Conservation (phyloP, 78 protist species). For the Polysphondylium violaceum region DNA sequence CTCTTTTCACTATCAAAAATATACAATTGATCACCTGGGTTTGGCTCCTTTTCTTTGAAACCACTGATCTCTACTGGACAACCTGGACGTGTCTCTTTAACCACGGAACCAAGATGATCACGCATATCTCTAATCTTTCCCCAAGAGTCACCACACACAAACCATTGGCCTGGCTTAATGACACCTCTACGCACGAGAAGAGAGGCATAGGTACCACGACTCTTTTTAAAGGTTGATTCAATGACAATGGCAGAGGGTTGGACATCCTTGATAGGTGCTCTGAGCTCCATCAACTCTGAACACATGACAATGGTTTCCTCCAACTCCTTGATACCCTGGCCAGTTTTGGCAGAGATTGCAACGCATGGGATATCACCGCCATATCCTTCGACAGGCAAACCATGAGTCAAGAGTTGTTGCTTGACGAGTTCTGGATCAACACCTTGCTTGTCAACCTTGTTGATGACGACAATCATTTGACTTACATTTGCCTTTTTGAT, state of each 20-base stretch:
- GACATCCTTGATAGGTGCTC: slow-evolving; percentile 19
- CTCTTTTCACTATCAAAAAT: slow-evolving; percentile 31
- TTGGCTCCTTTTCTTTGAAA: slow-evolving; percentile 23
- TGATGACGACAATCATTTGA: slow-evolving; percentile 94
- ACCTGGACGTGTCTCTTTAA: slow-evolving; percentile 50
- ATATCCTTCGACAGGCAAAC: slow-evolving; percentile 83
- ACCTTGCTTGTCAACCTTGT: slow-evolving; percentile 89
- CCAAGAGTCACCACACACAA: slow-evolving; percentile 56
- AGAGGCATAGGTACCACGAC: slow-evolving; percentile 54
- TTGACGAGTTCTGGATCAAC: slow-evolving; percentile 32
- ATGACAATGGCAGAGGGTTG: slow-evolving; percentile 39
- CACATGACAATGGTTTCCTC: slow-evolving; percentile 79
- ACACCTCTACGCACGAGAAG: slow-evolving; percentile 59
- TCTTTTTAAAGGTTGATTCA: slow-evolving; percentile 38
- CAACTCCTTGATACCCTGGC: slow-evolving; percentile 64
- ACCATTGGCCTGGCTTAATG: slow-evolving; percentile 42
- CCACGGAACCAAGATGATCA: background rate
- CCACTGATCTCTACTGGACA: slow-evolving; percentile 69
- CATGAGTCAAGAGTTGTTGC: slow-evolving; percentile 74
- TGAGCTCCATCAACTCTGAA: slow-evolving; percentile 73
- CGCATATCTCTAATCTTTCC: slow-evolving; percentile 68
- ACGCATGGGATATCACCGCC: slow-evolving; percentile 91
- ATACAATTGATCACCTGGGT: slow-evolving; percentile 35
- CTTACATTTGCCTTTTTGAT: slow-evolving; percentile 43
- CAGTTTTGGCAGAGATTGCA: slow-evolving; percentile 84